These are phyloP conservation scores for Leccinum variicolor DNA, from an alignment of 768 basidiomycete species.

Conservation along the genomic window DNA sequence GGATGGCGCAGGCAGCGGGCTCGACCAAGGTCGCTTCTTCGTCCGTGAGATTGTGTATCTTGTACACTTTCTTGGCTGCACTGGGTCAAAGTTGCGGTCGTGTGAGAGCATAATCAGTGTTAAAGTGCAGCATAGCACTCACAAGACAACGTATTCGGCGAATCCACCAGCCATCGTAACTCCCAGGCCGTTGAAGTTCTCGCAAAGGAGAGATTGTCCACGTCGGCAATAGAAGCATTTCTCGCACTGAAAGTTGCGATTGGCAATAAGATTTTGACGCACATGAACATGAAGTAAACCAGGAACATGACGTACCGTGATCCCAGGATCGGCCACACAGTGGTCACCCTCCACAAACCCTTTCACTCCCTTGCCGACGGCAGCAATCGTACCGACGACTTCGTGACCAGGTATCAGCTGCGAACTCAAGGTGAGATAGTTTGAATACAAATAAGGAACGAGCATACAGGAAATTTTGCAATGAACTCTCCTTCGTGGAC, in stretches of 20 bases:
- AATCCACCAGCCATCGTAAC: constrained; percentile 81
- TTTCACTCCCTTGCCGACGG: constrained; percentile 72
- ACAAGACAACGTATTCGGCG: constrained; percentile 84
- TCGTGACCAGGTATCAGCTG: constrained; percentile 70
- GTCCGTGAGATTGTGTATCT: constrained; percentile 78
- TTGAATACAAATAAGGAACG: background rate
- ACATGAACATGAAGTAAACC: background rate
- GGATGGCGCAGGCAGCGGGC: constrained; percentile 84
- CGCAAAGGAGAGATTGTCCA: constrained; percentile 73
- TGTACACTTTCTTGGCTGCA: constrained; percentile 71
- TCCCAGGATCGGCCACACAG: constrained; percentile 74
- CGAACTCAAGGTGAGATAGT: background rate
- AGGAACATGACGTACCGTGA: constrained; percentile 45
- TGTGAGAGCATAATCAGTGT: background rate
- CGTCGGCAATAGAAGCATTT: constrained; percentile 83
- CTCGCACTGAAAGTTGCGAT: constrained; percentile 51
- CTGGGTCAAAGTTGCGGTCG: constrained; percentile 28
- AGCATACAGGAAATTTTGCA: constrained; percentile 46
- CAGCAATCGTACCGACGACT: constrained; percentile 63
- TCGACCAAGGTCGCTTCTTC: constrained; percentile 83
- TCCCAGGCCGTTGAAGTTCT: constrained; percentile 74
- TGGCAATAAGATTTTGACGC: background rate
- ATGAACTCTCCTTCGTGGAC: constrained; percentile 62
- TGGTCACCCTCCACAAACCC: constrained; percentile 73
- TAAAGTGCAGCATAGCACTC: constrained; percentile 22